Conservation (phyloP, 192 early-diverging fungal species). For the Spinellus fusiger region DNA sequence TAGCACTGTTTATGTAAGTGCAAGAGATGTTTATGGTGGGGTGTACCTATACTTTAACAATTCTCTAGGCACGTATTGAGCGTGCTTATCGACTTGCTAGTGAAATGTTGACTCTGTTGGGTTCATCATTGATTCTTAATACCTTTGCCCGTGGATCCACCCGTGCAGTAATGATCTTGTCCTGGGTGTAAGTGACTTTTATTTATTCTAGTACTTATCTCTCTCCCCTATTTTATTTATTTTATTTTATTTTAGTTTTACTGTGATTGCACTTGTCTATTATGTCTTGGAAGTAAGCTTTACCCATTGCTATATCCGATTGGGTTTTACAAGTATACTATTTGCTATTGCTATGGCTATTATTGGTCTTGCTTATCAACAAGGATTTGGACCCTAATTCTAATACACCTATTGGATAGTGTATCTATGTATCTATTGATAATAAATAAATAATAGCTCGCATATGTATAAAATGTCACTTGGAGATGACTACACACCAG, state of each 20-base stretch:
- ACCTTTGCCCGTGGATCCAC: slow-evolving; percentile 30
- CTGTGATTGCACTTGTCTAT: slow-evolving; percentile 17
- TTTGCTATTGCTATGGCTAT: slow-evolving; percentile 22
- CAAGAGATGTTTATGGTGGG: not conserved
- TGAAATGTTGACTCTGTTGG: slow-evolving; percentile 29
- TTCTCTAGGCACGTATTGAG: slow-evolving; percentile 18
- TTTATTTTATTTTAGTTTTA: slow-evolving; percentile 12
- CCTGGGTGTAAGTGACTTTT: slow-evolving; percentile 34
- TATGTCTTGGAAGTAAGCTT: slow-evolving; percentile 11
- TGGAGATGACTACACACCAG: too few relatives aligned
- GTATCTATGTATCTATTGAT: too few relatives aligned
- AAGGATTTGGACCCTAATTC: slow-evolving; percentile 14
- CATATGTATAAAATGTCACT: too few relatives aligned
- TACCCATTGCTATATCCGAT: slow-evolving; percentile 12
- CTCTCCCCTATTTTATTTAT: not conserved
- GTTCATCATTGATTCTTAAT: slow-evolving; percentile 28
- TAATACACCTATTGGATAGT: too few relatives aligned
- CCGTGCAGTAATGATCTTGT: slow-evolving; percentile 26
- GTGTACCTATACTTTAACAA: not conserved
- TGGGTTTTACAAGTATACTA: slow-evolving; percentile 15
- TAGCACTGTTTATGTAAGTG: not conserved
- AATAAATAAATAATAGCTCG: too few relatives aligned
- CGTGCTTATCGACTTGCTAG: slow-evolving; percentile 22
- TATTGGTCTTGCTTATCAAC: slow-evolving; percentile 8
- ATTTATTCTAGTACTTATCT: not conserved